Evolutionary conservation across 2,329 filamentous ascomycete genomes (phyloP).

Genomic region (Penicillium sp.): DNA sequence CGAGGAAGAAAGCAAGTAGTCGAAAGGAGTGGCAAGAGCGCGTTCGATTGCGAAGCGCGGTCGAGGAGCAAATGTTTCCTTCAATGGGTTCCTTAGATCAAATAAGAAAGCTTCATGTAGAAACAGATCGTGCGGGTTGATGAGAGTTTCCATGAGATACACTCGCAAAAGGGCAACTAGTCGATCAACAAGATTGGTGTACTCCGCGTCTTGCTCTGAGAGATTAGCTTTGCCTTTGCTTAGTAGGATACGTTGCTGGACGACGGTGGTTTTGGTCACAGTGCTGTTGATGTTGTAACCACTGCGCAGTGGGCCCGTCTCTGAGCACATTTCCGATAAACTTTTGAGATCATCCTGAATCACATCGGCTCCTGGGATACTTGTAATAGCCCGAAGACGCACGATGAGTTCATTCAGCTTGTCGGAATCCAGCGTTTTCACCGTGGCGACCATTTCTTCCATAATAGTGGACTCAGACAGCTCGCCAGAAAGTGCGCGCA

Average conservation of each 20-base stretch:
- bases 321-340: constrained; percentile 49
- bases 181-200: constrained; percentile 53
- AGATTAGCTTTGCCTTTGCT: constrained; percentile 57
- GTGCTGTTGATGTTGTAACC: constrained; percentile 68
- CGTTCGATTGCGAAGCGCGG: constrained; percentile 60
- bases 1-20: constrained; percentile 58
- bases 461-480: constrained; percentile 52
- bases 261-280: constrained; percentile 57
- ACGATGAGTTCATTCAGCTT: constrained; percentile 45
- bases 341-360: constrained; percentile 50
- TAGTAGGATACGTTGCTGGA: constrained; percentile 59
- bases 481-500: constrained; percentile 51
- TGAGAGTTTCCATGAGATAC: constrained; percentile 48
- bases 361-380: constrained; percentile 38
- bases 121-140: constrained; percentile 52
- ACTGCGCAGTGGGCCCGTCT: constrained; percentile 62
- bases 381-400: constrained; percentile 35
- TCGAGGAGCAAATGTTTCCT: constrained; percentile 58
- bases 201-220: constrained; percentile 54
- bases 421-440: constrained; percentile 56
- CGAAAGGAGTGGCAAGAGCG: constrained; percentile 58
- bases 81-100: constrained; percentile 57
- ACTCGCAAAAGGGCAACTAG: constrained; percentile 47
- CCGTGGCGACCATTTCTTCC: constrained; percentile 52
- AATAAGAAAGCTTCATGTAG: constrained; percentile 60